Evolutionary conservation across 1,139 yeast species (phyloP).

Genomic region (Pichia sp.): DNA sequence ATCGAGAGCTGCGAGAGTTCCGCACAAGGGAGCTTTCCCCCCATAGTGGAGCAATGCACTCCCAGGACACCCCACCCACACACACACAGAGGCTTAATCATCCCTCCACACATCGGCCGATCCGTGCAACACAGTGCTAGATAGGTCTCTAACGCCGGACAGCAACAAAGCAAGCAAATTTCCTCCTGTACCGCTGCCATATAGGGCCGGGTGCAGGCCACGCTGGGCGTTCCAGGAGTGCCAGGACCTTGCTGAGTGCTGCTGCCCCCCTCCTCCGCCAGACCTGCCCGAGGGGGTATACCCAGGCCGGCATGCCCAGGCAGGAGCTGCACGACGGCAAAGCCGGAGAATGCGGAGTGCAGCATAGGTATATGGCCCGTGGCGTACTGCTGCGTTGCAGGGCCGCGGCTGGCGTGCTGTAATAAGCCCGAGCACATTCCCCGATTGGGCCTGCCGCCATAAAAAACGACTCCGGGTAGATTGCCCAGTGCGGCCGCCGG

Average conservation of each 20-base stretch:
- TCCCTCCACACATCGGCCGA: too few species aligned
- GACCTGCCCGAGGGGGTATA: too few species aligned
- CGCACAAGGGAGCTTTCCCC: too few species aligned
- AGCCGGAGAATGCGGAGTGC: not conserved
- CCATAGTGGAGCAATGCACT: too few species aligned
- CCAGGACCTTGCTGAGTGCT: not conserved
- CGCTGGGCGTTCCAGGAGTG: not conserved
- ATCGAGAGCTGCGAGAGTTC: not conserved
- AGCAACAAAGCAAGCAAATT: not conserved
- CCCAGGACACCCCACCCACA: too few species aligned
- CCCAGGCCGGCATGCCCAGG: not conserved
- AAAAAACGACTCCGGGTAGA: not conserved
- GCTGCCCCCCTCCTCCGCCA: too few species aligned
- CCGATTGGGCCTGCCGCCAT: not conserved
- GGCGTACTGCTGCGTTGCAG: too few species aligned
- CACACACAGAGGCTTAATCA: too few species aligned
- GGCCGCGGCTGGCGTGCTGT: not conserved
- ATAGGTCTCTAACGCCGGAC: not conserved
- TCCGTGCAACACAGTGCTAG: too few species aligned
- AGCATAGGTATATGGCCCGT: not conserved
- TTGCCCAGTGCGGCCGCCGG: too few species aligned
- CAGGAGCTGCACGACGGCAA: too few species aligned
- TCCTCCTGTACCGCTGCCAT: not conserved
- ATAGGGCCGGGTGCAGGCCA: not conserved
- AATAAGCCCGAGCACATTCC: not conserved